Conservation (phyloP, 148 eudicot genomes). For the Rhododendron simsii region DNA sequence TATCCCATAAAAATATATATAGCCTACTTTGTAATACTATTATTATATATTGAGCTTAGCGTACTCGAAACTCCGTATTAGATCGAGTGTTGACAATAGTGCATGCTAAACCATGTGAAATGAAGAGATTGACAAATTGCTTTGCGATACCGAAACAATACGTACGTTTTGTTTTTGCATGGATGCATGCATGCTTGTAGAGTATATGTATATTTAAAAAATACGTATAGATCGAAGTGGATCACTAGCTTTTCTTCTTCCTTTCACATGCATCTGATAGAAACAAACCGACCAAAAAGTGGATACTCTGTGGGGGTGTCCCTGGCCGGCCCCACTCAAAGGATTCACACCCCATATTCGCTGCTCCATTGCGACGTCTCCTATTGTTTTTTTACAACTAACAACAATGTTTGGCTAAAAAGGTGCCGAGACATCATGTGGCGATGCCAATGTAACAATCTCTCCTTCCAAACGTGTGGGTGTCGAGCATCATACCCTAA, state of each 20-base stretch:
- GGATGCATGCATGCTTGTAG: too few relatives aligned
- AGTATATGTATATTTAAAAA: background rate
- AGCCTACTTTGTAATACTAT: too few relatives aligned
- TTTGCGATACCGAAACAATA: background rate
- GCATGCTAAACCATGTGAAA: slow-evolving; percentile 6
- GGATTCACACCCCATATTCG: background rate
- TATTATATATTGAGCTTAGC: background rate
- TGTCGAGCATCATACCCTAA: slow-evolving; percentile 11
- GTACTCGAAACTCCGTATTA: too few relatives aligned
- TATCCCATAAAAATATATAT: too few relatives aligned
- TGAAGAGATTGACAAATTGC: background rate
- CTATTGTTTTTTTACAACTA: too few relatives aligned
- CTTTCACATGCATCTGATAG: background rate
- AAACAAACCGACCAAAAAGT: slow-evolving; percentile 13
- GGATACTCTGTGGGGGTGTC: background rate
- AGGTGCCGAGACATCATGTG: too few relatives aligned
- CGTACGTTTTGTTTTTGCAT: background rate
- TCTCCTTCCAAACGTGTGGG: slow-evolving; percentile 1
- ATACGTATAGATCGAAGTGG: background rate
- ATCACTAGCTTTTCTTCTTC: too few relatives aligned
- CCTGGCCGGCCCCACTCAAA: background rate
- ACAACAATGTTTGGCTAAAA: too few relatives aligned
- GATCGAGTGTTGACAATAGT: background rate
- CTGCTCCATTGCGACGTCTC: background rate
- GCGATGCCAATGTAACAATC: too few relatives aligned